Evolutionary conservation across 2,329 filamentous ascomycete genomes (phyloP), one percentile per base, ranked within the genome.

Genomic region (Mariannaea elegans): DNA sequence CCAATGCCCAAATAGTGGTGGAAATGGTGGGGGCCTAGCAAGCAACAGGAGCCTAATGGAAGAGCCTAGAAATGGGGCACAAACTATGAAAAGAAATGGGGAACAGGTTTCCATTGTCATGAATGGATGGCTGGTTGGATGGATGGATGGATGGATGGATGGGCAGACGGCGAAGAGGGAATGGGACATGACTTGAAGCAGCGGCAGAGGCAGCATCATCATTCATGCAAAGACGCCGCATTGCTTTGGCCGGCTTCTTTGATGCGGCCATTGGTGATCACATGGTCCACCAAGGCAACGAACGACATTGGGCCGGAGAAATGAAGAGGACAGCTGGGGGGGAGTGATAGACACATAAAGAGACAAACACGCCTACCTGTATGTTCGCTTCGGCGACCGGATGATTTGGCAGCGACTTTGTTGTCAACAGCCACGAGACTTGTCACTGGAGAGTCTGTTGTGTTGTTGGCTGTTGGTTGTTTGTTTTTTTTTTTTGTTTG

Each of bases 141-240:
- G 49, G 42, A 55, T 50, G 41, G 49, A 45, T 53, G 36, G 29
- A 42, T 16, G 14, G 51, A 44, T 34, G 32, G 42, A 23, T 32
- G 18, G 36, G 23, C 14, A n/a, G 27, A 50, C 14, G 19, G 19
- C n/a, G n/a, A n/a, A 23, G 39, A 39, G 32, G 48, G 42, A 50
- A 41, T 41, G 12, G 41, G 24, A 23, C 42, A 39, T 31, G 31
- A 38, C 53, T 34, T 44, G 14, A 42, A 41, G 54, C 34, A 45
- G 50, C 39, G 42, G 53, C 45, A 61, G 50, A 58, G 54, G 46
- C 41, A 39, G 38, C 45, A 65, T 66, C 44, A 54, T 42, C 58
- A 68, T 65, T 65, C 65, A 67, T 67, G 66, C 62, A 67, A 56
- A 59, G 56, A 54, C 56, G 50, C 50, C 41, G 59, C 60, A 44